Conservation (phyloP, 1,284 basidiomycete genomes). For the Kalmanozyma brasiliensis region DNA sequence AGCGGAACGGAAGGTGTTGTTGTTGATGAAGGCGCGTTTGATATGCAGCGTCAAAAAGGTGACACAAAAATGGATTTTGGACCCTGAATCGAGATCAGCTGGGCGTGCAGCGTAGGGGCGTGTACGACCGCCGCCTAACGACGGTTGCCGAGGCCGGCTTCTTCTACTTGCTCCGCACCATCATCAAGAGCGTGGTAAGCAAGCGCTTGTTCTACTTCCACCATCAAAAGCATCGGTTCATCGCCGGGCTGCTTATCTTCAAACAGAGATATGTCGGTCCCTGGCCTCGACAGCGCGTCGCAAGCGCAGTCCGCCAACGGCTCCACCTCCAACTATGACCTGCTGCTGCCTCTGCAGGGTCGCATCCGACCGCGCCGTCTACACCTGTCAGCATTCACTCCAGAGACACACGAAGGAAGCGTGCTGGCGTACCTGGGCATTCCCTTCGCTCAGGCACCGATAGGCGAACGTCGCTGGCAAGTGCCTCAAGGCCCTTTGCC, state of each 20-base stretch:
- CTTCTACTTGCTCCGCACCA: background rate
- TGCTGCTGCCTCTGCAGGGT: constrained; percentile 41
- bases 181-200: background rate
- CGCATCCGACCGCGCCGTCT: constrained; percentile 40
- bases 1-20: constrained; percentile 6
- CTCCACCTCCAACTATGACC: constrained; percentile 19
- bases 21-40: background rate
- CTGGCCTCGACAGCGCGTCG: background rate
- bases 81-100: too few relatives aligned
- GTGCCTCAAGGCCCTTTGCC: constrained; percentile 69
- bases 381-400: constrained; percentile 25
- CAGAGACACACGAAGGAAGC: constrained; percentile 9
- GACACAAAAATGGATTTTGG: constrained; percentile 8
- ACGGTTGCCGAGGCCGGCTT: constrained; percentile 1
- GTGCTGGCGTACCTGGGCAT: constrained; percentile 76
- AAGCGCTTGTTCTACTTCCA: too few relatives aligned
- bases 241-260: too few relatives aligned
- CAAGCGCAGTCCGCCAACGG: background rate
- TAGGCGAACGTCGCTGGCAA: constrained; percentile 73
- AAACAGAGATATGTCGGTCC: background rate
- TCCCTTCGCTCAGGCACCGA: constrained; percentile 75
- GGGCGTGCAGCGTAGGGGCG: too few relatives aligned
- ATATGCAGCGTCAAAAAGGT: constrained; percentile 5
- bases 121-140: too few relatives aligned
- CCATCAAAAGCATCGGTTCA: too few relatives aligned